These are phyloP conservation scores for Aspergillus vadensis DNA, from an alignment of 2,329 filamentous ascomycete genomes.

Conservation along the genomic window DNA sequence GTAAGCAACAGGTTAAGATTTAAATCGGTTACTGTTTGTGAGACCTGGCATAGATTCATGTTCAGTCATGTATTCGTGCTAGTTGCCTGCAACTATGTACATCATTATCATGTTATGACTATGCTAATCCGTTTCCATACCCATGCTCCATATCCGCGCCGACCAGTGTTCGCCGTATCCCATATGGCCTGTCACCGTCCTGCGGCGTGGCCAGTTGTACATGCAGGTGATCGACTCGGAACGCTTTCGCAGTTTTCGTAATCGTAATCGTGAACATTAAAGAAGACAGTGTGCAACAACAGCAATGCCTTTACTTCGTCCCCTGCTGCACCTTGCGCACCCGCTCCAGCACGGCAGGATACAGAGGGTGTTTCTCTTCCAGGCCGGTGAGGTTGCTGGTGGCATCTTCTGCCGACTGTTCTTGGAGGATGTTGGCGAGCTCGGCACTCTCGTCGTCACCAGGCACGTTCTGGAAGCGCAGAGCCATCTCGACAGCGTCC, in stretches of 20 bases:
- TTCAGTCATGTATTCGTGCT: slow-evolving; percentile 12
- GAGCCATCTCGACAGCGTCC: slow-evolving; percentile 83
- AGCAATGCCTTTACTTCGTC: slow-evolving; percentile 35
- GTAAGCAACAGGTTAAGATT: slow-evolving; percentile 16
- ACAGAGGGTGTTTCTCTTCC: slow-evolving; percentile 74
- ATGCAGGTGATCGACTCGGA: slow-evolving; percentile 29
- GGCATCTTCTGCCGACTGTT: slow-evolving; percentile 70
- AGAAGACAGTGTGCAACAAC: background rate
- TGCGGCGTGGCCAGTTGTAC: slow-evolving; percentile 26
- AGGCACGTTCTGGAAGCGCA: slow-evolving; percentile 93
- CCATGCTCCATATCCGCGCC: slow-evolving; percentile 29
- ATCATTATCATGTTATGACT: slow-evolving; percentile 21
- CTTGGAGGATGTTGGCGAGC: slow-evolving; percentile 81
- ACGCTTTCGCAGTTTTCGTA: slow-evolving; percentile 25
- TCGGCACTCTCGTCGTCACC: slow-evolving; percentile 87
- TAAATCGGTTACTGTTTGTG: background rate
- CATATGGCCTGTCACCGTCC: slow-evolving; percentile 32
- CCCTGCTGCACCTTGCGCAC: slow-evolving; percentile 77
- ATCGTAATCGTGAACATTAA: slow-evolving; percentile 11
- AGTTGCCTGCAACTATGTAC: slow-evolving; percentile 24
- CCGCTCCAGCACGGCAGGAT: slow-evolving; percentile 70
- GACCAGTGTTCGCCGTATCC: slow-evolving; percentile 35
- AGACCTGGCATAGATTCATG: background rate
- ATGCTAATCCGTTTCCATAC: slow-evolving; percentile 21
- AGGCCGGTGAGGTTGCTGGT: slow-evolving; percentile 82